Conservation (phyloP, 305 asterid genomes). For the Nicotiana rustica region DNA sequence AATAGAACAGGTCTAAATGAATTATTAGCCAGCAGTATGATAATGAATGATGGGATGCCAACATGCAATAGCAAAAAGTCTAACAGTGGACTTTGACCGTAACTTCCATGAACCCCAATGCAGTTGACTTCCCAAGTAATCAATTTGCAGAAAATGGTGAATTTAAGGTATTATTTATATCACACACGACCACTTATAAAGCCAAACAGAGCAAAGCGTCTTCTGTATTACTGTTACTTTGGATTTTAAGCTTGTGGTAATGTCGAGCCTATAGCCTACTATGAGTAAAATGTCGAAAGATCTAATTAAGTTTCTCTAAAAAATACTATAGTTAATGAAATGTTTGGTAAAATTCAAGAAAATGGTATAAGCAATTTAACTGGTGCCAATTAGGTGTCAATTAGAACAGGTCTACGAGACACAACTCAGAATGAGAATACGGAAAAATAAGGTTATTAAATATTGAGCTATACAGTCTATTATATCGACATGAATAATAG, state of each 20-base stretch:
- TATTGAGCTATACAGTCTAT: not conserved
- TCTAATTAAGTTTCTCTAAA: not conserved
- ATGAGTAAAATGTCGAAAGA: not conserved
- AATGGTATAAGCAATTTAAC: not conserved
- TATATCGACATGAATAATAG: too few species aligned
- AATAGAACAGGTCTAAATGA: too few species aligned
- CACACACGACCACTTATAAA: not conserved
- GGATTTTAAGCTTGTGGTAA: not conserved
- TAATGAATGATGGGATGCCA: not conserved
- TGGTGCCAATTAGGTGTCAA: not conserved
- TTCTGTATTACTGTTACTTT: not conserved
- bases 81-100: not conserved
- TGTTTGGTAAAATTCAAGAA: not conserved
- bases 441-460: not conserved
- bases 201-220: not conserved
- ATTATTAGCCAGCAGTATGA: conserved; percentile 4
- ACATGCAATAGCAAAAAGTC: not conserved
- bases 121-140: not conserved
- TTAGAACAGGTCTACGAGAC: not conserved
- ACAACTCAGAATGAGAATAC: not conserved
- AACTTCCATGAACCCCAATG: not conserved
- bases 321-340: not conserved
- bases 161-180: not conserved
- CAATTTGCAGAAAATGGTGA: not conserved
- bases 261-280: not conserved